A percentile compares a stretch with the other conserved stretches of the same genome.
Conservation (phyloP, 768 basidiomycete genomes). For the Psilocybe tampanensis region DNA sequence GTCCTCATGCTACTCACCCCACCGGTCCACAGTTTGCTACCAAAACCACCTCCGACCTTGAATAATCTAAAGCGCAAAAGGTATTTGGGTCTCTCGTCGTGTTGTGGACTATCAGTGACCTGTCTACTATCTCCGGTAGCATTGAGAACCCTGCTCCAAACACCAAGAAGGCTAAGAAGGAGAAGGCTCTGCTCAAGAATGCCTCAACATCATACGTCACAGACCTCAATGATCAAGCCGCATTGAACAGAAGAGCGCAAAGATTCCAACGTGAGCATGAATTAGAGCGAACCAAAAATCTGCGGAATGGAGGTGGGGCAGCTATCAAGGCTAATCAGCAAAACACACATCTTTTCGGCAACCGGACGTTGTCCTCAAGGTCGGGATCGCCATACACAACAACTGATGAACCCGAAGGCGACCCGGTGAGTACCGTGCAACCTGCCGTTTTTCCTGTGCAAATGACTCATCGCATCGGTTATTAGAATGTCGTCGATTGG, state of each 20-base stretch:
- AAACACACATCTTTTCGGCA: conserved; percentile 55
- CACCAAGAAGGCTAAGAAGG: conserved; percentile 68
- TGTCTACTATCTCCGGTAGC: conserved; percentile 11
- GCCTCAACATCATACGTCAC: conserved; percentile 36
- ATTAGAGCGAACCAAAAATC: conserved; percentile 70
- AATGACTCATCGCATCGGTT: conserved; percentile 1
- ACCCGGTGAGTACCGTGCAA: conserved; percentile 54
- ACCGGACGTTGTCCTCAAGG: conserved; percentile 40
- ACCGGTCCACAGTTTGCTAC: conserved; percentile 48
- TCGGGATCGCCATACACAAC: conserved; percentile 48
- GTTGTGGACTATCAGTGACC: conserved; percentile 29
- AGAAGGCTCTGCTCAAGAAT: conserved; percentile 57
- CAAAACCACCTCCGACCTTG: conserved; percentile 56
- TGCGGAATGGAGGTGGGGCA: conserved; percentile 30
- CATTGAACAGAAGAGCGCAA: conserved; percentile 76
- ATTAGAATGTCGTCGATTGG: conserved; percentile 95
- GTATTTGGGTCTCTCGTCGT: conserved; percentile 38
- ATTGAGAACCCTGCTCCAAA: conserved; percentile 33
- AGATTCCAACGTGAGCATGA: conserved; percentile 93
- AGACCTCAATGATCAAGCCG: conserved; percentile 67
- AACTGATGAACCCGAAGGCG: conserved; percentile 70
- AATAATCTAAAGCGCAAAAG: conserved; percentile 69
- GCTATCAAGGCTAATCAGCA: conserved; percentile 48
- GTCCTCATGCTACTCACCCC: conserved; percentile 20
- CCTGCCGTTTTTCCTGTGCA: neutral